Evolutionary conservation across 352 stramenopile genomes (phyloP).

Genomic region (Globisporangium viniferum): DNA sequence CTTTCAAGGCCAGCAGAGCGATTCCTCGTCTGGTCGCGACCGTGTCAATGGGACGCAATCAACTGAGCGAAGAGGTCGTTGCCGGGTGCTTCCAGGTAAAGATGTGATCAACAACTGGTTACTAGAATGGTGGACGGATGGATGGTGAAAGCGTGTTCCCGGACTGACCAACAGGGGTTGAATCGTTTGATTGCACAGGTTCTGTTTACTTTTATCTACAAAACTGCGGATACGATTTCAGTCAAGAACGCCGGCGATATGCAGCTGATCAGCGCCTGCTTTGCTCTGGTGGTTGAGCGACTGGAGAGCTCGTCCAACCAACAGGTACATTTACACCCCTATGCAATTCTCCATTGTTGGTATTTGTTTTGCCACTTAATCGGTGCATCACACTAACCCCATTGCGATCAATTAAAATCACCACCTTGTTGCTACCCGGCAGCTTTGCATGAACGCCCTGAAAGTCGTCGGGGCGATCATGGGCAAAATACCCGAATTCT

Average conservation of each 20-base stretch:
- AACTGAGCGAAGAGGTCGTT: conserved; percentile 6
- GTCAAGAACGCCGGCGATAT: not conserved
- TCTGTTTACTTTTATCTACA: conserved; percentile 20
- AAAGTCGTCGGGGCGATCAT: conserved; percentile 59
- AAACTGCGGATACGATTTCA: conserved; percentile 3
- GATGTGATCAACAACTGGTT: too few relatives aligned
- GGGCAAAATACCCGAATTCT: conserved; percentile 41
- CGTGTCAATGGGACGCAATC: not conserved
- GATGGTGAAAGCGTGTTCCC: not conserved
- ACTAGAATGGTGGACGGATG: not conserved
- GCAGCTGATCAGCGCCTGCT: not conserved
- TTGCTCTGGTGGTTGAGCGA: conserved; percentile 4
- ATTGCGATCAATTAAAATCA: too few relatives aligned
- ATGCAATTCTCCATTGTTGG: too few relatives aligned
- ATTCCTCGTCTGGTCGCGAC: conserved; percentile 6
- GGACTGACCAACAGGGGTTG: not conserved
- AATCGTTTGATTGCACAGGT: conserved; percentile 2
- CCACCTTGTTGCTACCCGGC: not conserved
- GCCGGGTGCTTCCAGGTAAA: conserved; percentile 16
- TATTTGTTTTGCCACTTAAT: too few relatives aligned
- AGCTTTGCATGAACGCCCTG: conserved; percentile 52
- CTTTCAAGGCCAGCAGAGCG: conserved; percentile 9
- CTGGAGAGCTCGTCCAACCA: conserved; percentile 18
- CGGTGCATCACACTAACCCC: too few relatives aligned
- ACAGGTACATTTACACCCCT: conserved; percentile 1